phyloP scores from a whole-genome alignment of 768 basidiomycete species.

The Xerocomus brunneocitrinus region DNA sequence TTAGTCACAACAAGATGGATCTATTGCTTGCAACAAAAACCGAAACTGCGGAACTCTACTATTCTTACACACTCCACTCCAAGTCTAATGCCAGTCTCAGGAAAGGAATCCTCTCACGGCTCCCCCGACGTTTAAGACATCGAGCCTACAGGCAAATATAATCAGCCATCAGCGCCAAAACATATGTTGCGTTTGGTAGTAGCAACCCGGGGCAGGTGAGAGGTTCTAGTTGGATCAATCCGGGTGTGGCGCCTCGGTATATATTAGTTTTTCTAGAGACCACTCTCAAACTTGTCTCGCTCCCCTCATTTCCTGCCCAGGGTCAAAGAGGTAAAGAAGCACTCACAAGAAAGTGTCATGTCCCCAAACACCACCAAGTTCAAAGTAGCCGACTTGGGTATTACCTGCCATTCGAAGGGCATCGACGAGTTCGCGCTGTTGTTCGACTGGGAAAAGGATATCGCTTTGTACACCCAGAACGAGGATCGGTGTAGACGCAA shows the following conservation, averaged over 20 bases:
- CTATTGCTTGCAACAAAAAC: background rate
- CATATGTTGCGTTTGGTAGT: background rate
- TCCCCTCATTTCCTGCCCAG: background rate
- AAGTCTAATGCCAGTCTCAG: constrained; percentile 21
- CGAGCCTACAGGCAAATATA: constrained; percentile 46
- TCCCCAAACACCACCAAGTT: constrained; percentile 98
- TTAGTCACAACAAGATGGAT: background rate
- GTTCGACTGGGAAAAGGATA: constrained; percentile 94
- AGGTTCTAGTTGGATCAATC: background rate
- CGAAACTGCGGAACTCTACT: background rate
- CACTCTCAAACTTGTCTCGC: background rate
- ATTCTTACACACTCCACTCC: background rate
- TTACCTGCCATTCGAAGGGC: constrained; percentile 91
- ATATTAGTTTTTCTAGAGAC: constrained; percentile 2
- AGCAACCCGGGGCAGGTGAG: background rate
- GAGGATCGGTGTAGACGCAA: constrained; percentile 73
- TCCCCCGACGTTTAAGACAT: constrained; percentile 85
- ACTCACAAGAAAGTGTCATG: constrained; percentile 95
- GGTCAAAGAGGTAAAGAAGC: background rate
- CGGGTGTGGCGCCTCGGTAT: constrained; percentile 7
- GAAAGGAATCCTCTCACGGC: constrained; percentile 88
- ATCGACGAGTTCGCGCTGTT: constrained; percentile 92
- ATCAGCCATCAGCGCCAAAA: constrained; percentile 7
- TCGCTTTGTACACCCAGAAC: constrained; percentile 95
- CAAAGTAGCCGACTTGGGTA: constrained; percentile 87